A percentile compares a stretch with the other conserved stretches of the same genome.
phyloP scores from a whole-genome alignment of 441 rosid genomes.

The Euphorbia corollata region DNA sequence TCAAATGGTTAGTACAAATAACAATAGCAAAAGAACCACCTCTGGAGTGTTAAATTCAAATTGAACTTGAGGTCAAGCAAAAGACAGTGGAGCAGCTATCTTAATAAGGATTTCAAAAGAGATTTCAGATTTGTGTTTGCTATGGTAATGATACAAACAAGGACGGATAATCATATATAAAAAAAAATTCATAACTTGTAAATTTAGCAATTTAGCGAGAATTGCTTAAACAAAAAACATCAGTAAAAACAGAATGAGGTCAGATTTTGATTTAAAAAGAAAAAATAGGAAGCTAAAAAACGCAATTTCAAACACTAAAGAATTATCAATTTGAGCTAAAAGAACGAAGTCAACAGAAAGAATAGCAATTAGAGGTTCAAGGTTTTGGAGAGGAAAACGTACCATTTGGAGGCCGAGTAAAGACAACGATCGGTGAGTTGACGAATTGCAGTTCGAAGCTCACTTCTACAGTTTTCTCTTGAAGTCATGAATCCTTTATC shows the following conservation, averaged over 20 bases:
- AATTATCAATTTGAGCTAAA: not conserved
- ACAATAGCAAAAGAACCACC: not conserved
- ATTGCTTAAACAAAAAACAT: too few relatives aligned
- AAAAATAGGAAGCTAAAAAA: not conserved
- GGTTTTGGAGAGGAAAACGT: constrained; percentile 29
- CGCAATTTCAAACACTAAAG: not conserved
- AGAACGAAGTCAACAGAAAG: not conserved
- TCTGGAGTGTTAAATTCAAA: not conserved
- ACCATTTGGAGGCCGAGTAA: constrained; percentile 90
- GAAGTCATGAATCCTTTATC: constrained; percentile 44
- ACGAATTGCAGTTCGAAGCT: constrained; percentile 67
- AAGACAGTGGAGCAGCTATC: too few relatives aligned
- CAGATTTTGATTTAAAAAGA: not conserved
- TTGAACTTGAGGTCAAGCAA: too few relatives aligned
- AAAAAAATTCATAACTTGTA: too few relatives aligned
- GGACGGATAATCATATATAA: too few relatives aligned
- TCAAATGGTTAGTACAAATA: not conserved
- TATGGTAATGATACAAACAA: too few relatives aligned
- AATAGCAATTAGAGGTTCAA: constrained; percentile 27
- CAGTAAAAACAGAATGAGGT: not conserved
- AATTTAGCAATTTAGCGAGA: too few relatives aligned
- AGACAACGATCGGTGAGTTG: constrained; percentile 80
- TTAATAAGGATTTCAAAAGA: too few relatives aligned
- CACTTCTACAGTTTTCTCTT: constrained; percentile 69
- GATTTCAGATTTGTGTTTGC: too few relatives aligned